Evolutionary conservation across 129 eudicot species (phyloP).

Genomic region (Solidago caesia): DNA sequence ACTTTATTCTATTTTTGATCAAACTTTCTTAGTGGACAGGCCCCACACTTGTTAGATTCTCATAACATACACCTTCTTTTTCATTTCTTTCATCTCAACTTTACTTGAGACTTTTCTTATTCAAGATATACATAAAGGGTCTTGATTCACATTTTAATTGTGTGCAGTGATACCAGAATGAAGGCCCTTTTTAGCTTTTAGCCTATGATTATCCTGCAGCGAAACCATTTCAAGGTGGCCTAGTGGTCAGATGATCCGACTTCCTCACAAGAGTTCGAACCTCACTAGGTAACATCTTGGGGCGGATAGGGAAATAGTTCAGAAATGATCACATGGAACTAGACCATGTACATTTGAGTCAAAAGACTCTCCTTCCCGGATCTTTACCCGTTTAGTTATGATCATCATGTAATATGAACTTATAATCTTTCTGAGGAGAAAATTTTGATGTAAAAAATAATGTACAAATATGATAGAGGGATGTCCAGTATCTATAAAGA

Average conservation of each 20-base stretch:
- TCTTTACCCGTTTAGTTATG: not conserved
- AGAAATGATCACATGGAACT: too few relatives aligned
- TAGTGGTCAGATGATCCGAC: too few relatives aligned
- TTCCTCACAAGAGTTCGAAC: too few relatives aligned
- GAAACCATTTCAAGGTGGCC: not conserved
- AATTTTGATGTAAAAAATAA: not conserved
- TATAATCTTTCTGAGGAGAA: not conserved
- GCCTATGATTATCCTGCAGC: too few relatives aligned
- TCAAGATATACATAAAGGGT: not conserved
- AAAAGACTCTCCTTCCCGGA: not conserved
- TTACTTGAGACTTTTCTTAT: not conserved
- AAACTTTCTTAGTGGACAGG: slow-evolving; percentile 23
- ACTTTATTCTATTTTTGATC: slow-evolving; percentile 31
- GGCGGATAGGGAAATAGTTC: too few relatives aligned
- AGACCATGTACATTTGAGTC: too few relatives aligned
- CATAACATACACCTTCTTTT: slow-evolving; percentile 15
- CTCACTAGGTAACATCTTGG: too few relatives aligned
- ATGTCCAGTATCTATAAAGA: slow-evolving; percentile 18
- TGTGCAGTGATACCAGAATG: not conserved
- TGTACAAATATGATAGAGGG: slow-evolving; percentile 18
- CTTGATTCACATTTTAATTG: slow-evolving; percentile 1
- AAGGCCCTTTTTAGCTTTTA: not conserved
- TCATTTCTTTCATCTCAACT: slow-evolving; percentile 18
- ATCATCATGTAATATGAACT: not conserved
- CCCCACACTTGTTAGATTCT: slow-evolving; percentile 35